phyloP scores from a whole-genome alignment of 768 basidiomycete genomes.

The Trametes punicea region DNA sequence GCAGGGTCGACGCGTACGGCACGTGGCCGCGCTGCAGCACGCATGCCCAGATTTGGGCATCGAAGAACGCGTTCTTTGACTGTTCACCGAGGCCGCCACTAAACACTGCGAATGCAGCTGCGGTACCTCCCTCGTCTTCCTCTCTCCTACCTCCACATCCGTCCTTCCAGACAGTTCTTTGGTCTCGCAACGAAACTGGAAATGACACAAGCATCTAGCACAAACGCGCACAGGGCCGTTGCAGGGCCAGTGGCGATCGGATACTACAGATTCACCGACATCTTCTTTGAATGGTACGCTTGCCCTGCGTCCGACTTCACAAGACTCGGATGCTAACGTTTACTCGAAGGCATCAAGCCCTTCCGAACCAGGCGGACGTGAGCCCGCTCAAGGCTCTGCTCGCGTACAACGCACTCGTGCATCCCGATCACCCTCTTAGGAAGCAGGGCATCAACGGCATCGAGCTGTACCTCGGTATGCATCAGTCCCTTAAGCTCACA shows the following conservation, averaged over 20 bases:
- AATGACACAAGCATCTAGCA: neutral
- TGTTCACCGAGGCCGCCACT: neutral
- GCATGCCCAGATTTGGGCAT: constrained; percentile 15
- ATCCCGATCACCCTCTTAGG: constrained; percentile 70
- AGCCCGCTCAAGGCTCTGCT: constrained; percentile 66
- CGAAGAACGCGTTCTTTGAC: constrained; percentile 11
- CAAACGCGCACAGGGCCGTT: neutral
- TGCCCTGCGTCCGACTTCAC: neutral
- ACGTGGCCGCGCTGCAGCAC: constrained; percentile 9
- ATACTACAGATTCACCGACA: constrained; percentile 82
- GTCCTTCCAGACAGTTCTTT: neutral
- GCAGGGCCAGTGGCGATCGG: constrained; percentile 51
- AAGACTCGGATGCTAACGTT: neutral
- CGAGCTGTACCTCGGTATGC: constrained; percentile 65
- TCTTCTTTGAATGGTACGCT: constrained; percentile 70
- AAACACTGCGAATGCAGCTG: constrained; percentile 3
- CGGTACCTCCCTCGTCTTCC: constrained; percentile 6
- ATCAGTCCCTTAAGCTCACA: neutral
- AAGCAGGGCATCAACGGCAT: constrained; percentile 60
- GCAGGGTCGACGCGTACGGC: too few species aligned
- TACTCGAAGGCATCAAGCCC: constrained; percentile 47
- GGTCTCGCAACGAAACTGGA: neutral
- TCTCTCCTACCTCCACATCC: neutral
- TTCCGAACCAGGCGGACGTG: constrained; percentile 58
- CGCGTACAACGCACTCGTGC: constrained; percentile 64